These are phyloP conservation scores for Bipolaris bicolor DNA, from an alignment of 2,329 filamentous ascomycete genomes.

Conservation along the genomic window DNA sequence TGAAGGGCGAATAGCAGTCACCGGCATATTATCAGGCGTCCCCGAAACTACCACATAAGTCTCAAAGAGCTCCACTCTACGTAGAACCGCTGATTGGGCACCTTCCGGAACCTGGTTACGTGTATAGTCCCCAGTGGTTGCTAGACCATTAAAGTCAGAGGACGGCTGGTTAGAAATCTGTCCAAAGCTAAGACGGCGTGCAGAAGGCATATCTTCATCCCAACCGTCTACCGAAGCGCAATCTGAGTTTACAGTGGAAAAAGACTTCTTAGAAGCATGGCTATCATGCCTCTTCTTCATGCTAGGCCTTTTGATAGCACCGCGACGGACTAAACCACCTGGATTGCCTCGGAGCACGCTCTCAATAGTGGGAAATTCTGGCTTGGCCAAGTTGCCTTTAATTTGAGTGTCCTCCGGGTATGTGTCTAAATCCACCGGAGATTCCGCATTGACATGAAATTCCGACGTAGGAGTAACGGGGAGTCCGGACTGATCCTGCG, in stretches of 20 bases:
- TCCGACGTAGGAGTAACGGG: background rate
- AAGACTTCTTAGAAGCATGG: background rate
- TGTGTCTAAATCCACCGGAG: background rate
- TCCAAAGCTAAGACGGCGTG: slow-evolving; percentile 9
- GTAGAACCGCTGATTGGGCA: no score
- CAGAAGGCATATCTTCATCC: background rate
- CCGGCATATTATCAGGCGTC: background rate
- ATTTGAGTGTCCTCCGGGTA: background rate
- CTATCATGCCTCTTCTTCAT: background rate
- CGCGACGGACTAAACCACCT: background rate
- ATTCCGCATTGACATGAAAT: background rate
- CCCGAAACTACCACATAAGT: background rate
- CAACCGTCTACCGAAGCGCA: background rate
- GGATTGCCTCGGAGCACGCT: background rate
- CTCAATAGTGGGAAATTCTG: background rate
- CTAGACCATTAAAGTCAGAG: background rate
- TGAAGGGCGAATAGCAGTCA: background rate
- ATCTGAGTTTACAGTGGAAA: background rate
- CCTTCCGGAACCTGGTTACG: background rate
- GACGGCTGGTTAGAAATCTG: background rate
- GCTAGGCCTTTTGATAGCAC: slow-evolving; percentile 1
- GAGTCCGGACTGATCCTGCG: background rate
- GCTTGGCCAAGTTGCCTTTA: background rate
- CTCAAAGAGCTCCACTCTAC: background rate
- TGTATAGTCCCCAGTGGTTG: background rate